These are phyloP conservation scores for Colletotrichum sp. DNA, from an alignment of 2,329 filamentous ascomycete species.

Conservation along the genomic window DNA sequence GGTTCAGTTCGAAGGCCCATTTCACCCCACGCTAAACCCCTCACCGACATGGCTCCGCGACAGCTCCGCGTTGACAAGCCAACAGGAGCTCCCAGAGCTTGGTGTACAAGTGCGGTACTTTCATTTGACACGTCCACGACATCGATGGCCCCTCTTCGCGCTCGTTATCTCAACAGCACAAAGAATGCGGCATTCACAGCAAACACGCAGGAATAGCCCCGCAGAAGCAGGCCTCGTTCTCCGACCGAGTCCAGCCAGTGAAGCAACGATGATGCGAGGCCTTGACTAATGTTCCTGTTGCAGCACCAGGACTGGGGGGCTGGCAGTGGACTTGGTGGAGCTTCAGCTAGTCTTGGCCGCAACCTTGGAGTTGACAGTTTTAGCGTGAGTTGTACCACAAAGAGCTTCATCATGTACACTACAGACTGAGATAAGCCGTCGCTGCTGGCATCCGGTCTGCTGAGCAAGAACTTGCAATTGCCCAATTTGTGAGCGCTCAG, in stretches of 20 bases:
- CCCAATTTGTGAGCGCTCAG: background rate
- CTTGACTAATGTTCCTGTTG: slow-evolving; percentile 15
- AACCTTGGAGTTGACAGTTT: background rate
- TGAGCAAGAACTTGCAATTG: background rate
- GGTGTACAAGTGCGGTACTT: background rate
- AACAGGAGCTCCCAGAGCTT: background rate
- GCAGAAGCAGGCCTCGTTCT: background rate
- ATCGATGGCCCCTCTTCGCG: background rate
- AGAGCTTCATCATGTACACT: background rate
- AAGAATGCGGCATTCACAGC: background rate
- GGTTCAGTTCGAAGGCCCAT: background rate
- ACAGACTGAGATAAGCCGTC: background rate
- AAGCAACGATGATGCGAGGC: slow-evolving; percentile 11
- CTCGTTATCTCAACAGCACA: background rate
- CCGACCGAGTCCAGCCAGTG: background rate
- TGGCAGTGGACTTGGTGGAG: slow-evolving; percentile 3
- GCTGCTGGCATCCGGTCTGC: background rate
- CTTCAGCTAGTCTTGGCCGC: background rate
- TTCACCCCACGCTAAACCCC: background rate
- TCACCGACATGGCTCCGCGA: slow-evolving; percentile 7
- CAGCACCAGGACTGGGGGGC: background rate
- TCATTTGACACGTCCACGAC: background rate
- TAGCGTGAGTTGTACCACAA: background rate
- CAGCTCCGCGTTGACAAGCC: background rate
- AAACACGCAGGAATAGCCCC: background rate